Percentiles rank a stretch among this genome's conserved stretches.
These are phyloP conservation scores for Pseudogymnoascus sp. DNA, from an alignment of 2,329 filamentous ascomycete species.

Conservation along the genomic window DNA sequence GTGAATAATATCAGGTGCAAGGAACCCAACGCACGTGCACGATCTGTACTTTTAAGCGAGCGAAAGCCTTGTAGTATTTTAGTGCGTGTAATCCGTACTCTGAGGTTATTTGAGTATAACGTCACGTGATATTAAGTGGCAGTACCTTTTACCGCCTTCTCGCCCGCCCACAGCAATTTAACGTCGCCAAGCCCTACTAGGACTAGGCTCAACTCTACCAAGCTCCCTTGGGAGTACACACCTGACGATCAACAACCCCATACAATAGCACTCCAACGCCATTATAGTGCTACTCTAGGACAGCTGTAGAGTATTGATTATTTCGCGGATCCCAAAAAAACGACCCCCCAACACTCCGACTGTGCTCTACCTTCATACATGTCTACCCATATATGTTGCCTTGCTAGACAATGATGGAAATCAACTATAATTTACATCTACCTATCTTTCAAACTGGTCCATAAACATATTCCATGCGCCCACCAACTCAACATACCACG, in stretches of 20 bases:
- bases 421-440: neutral
- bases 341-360: neutral
- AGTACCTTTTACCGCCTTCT: neutral
- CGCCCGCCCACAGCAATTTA: neutral
- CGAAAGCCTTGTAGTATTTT: neutral
- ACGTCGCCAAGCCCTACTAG: neutral
- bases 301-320: neutral
- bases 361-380: neutral
- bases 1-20: constrained; percentile 8
- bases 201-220: constrained; percentile 5
- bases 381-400: neutral
- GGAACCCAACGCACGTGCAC: constrained; percentile 7
- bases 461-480: neutral
- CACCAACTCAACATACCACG: neutral
- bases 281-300: neutral
- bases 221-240: neutral
- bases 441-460: neutral
- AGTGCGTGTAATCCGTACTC: neutral
- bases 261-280: neutral
- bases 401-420: constrained; percentile 2
- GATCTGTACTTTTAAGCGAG: constrained; percentile 6
- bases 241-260: neutral
- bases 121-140: neutral
- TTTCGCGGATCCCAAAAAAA: neutral
- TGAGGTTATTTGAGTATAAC: neutral